Percentiles rank a stretch among this genome's conserved stretches.
Evolutionary conservation across 208 protist genomes (phyloP).

Genomic region (Acanthamoeba castellanii): DNA sequence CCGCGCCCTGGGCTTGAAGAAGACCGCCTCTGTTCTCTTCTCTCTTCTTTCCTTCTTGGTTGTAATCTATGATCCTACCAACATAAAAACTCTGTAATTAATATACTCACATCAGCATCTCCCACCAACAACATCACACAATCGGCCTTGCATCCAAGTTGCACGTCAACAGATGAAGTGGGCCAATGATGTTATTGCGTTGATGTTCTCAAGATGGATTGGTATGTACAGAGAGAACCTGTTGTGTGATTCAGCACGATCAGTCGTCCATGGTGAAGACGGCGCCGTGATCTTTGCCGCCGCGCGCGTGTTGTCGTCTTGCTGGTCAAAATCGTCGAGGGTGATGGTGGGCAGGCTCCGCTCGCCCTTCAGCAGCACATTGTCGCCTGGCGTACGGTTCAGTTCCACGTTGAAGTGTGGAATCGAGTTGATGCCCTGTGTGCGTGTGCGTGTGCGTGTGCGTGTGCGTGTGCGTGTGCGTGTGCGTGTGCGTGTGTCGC

Average conservation of each 20-base stretch:
- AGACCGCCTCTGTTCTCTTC: neutral
- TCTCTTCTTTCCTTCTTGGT: neutral
- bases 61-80: neutral
- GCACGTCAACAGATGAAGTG: too few species aligned
- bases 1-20: neutral
- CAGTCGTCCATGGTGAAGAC: slow-evolving; percentile 17
- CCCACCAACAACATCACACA: too few species aligned
- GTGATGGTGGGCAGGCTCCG: neutral
- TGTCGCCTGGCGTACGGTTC: neutral
- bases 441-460: neutral
- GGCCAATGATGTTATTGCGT: too few species aligned
- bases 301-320: neutral
- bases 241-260: too few species aligned
- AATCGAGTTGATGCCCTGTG: slow-evolving; percentile 11
- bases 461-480: neutral
- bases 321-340: neutral
- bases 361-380: neutral
- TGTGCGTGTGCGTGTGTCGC: neutral
- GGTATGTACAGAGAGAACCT: too few species aligned
- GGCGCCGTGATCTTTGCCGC: neutral
- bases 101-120: too few species aligned
- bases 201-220: too few species aligned
- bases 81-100: neutral
- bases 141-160: too few species aligned
- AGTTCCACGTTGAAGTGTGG: slow-evolving; percentile 14